Evolutionary conservation across 257 asterid genomes (phyloP).

Genomic region (Rubia yunnanensis): DNA sequence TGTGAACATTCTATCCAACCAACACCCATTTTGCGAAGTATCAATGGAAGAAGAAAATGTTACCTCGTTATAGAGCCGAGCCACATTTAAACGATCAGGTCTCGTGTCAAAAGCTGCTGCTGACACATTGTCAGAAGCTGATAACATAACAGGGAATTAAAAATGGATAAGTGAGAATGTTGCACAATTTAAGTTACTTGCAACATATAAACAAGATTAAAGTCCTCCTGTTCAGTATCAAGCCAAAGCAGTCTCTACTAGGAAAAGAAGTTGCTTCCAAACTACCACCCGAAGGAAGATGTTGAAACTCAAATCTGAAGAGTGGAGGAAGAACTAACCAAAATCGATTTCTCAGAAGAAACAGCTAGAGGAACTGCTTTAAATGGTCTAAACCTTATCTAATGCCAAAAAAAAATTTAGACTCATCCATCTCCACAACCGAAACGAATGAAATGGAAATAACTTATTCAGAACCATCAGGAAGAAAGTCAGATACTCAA

Average conservation of each 20-base stretch:
- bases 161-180: neutral
- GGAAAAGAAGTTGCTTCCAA: too few relatives aligned
- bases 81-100: constrained; percentile 51
- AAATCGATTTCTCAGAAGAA: neutral
- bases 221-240: too few relatives aligned
- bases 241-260: too few relatives aligned
- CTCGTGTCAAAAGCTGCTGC: constrained; percentile 51
- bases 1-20: neutral
- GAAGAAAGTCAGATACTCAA: neutral
- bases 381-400: neutral
- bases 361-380: too few relatives aligned
- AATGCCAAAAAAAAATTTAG: too few relatives aligned
- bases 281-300: too few relatives aligned
- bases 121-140: constrained; percentile 65
- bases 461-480: too few relatives aligned
- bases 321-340: neutral
- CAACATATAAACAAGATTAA: neutral
- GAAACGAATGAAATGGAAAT: too few relatives aligned
- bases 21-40: neutral
- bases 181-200: neutral
- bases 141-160: neutral
- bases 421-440: too few relatives aligned
- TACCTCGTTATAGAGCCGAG: constrained; percentile 76
- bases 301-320: neutral
- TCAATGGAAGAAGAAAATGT: neutral